Percentiles rank a stretch among this genome's conserved stretches.
phyloP scores from a whole-genome alignment of 2,329 filamentous ascomycete genomes.

The Aspergillaceae sp. region DNA sequence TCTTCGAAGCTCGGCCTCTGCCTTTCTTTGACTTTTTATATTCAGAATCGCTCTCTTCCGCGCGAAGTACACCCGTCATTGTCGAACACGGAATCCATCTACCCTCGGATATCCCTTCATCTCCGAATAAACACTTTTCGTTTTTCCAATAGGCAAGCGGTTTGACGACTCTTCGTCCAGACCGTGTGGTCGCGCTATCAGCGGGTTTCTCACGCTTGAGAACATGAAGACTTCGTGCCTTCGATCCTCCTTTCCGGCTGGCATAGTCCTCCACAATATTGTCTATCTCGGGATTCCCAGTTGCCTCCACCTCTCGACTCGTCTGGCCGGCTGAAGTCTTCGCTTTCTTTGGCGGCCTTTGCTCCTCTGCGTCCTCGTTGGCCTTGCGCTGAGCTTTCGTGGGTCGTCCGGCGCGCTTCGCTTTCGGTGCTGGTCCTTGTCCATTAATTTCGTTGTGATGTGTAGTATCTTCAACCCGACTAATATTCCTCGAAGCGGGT shows the following conservation, averaged over 20 bases:
- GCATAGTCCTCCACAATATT: slow-evolving; percentile 37
- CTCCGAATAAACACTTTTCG: slow-evolving; percentile 64
- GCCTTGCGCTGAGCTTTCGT: slow-evolving; percentile 19
- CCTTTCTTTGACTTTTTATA: slow-evolving; percentile 31
- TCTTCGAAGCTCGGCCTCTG: slow-evolving; percentile 29
- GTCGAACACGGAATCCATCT: slow-evolving; percentile 55
- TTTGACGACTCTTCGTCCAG: slow-evolving; percentile 66
- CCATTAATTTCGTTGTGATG: slow-evolving; percentile 11
- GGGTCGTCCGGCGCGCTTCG: slow-evolving; percentile 24
- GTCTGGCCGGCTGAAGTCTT: slow-evolving; percentile 17
- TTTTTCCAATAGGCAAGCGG: slow-evolving; percentile 83
- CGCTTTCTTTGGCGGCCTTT: slow-evolving; percentile 25
- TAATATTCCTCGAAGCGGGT: slow-evolving; percentile 4
- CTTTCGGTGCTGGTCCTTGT: slow-evolving; percentile 14
- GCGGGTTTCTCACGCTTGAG: slow-evolving; percentile 44
- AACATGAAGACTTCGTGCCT: slow-evolving; percentile 42
- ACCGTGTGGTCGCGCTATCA: slow-evolving; percentile 54
- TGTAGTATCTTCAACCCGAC: slow-evolving; percentile 5
- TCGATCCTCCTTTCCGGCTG: slow-evolving; percentile 37
- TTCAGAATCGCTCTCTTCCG: slow-evolving; percentile 51
- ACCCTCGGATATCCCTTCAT: slow-evolving; percentile 49
- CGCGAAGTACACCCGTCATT: slow-evolving; percentile 69
- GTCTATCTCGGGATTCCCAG: slow-evolving; percentile 30
- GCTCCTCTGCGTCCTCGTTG: slow-evolving; percentile 13
- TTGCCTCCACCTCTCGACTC: slow-evolving; percentile 16